Evolutionary conservation across 179 eudicot genomes (phyloP), one percentile per base, ranked within the genome.

Genomic region (Spergularia azorica): DNA sequence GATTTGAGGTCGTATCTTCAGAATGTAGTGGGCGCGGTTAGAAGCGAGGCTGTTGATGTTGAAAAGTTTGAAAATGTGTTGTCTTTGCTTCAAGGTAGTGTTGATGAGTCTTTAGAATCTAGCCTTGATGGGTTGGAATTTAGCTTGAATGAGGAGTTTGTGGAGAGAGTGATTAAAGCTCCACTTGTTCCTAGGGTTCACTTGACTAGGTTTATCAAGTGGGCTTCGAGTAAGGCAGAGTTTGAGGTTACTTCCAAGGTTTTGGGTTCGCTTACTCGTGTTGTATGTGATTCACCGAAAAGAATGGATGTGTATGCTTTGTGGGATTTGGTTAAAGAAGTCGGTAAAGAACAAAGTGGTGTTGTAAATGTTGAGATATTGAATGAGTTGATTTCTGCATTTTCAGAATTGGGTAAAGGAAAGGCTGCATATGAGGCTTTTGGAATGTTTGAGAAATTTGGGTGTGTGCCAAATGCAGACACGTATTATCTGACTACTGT

Each of bases 391-490:
- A 81, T 95, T n/a, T 77, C 87, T 14, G 75, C 70, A 5, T 78
- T 93, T 39, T 89, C 92, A 0, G 84, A 76, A 72, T 68, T 91
- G 73, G 90, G 92, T 12, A 90, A 91, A 81, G 97, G 90, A 20
- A 88, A 90, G 84, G 95, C 94, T 48, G 98, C 88, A 14, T 81
- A 80, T 74, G 95, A 95, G 76, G 91, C 88, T 2, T 93, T 93
- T 72, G 77, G 77, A 39, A 91, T 83, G 90, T 91, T 93, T 81
- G 98, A 81, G 70, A 90, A 89, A 5, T 83, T 91, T 59, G 89
- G 88, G 1, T 89, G 92, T 81, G 84, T 80, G 4, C 86, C 84
- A 0, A 83, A 91, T 79, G 84, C 81, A 0, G 97, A 95, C 48
- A 83, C 97, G 0, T 95, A 87, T 80, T 91, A 86, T 84, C 51